Percentiles rank a stretch among this genome's conserved stretches.
Evolutionary conservation across 768 basidiomycete species (phyloP).

Genomic region (Mycena olivaceomarginata): DNA sequence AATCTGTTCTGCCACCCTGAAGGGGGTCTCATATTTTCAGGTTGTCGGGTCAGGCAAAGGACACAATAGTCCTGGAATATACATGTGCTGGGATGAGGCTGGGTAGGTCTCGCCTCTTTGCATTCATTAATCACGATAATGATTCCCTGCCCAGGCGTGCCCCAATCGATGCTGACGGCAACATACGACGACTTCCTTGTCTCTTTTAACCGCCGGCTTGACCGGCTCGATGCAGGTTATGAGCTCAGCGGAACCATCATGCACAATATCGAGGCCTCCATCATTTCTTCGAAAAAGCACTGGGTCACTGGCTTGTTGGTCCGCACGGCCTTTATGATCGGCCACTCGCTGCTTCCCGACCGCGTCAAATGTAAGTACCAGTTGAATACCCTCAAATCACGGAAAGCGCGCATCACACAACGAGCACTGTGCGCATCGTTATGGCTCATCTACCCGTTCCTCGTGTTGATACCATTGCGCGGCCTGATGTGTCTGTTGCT

Average conservation of each 20-base stretch:
- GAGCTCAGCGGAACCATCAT: slow-evolving; percentile 32
- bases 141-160: background rate
- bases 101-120: slow-evolving; percentile 5
- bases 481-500: slow-evolving; percentile 40
- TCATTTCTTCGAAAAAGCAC: slow-evolving; percentile 30
- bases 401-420: slow-evolving; percentile 28
- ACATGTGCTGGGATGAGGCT: slow-evolving; percentile 41
- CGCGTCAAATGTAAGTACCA: slow-evolving; percentile 32
- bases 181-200: slow-evolving; percentile 40
- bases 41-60: slow-evolving; percentile 39
- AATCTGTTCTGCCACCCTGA: background rate
- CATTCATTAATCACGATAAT: no score
- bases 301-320: slow-evolving; percentile 31
- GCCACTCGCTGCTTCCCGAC: slow-evolving; percentile 37
- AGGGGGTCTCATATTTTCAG: background rate
- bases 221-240: slow-evolving; percentile 34
- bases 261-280: slow-evolving; percentile 34
- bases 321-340: slow-evolving; percentile 36
- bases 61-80: slow-evolving; percentile 42
- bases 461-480: slow-evolving; percentile 35
- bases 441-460: slow-evolving; percentile 31
- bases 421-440: slow-evolving; percentile 24
- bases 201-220: slow-evolving; percentile 41
- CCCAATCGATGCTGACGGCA: slow-evolving; percentile 30
- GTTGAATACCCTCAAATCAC: slow-evolving; percentile 26